phyloP scores from a whole-genome alignment of 306 rosid species.

The Vigna unguiculata region DNA sequence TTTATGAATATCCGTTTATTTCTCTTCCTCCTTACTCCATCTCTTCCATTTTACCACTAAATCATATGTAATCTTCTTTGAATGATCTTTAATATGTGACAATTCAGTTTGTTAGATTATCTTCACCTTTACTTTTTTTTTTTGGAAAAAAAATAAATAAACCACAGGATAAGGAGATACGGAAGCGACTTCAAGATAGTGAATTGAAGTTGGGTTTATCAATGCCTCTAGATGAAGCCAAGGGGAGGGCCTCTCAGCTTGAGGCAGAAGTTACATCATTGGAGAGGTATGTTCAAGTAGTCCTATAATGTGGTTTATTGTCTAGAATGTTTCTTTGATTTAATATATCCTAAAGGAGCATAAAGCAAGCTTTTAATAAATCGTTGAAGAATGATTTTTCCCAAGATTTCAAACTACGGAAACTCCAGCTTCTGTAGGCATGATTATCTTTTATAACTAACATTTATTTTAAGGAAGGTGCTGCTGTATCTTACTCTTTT shows the following conservation, averaged over 20 bases:
- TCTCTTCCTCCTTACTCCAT: conserved; percentile 9
- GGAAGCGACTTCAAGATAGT: conserved; percentile 85
- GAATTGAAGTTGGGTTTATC: conserved; percentile 84
- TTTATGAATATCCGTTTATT: conserved; percentile 9
- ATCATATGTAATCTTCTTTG: conserved; percentile 26
- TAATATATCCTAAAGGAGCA: background rate
- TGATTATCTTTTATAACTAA: conserved; percentile 2
- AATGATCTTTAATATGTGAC: conserved; percentile 1
- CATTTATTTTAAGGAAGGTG: conserved; percentile 18
- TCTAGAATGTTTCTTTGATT: conserved; percentile 4
- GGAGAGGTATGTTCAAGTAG: conserved; percentile 68
- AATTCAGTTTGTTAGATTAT: conserved; percentile 21
- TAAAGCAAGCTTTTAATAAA: conserved; percentile 17
- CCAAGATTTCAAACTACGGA: conserved; percentile 18
- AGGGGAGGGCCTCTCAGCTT: conserved; percentile 81
- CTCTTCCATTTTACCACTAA: conserved; percentile 25
- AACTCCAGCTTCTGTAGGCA: conserved; percentile 21
- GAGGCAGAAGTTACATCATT: conserved; percentile 80
- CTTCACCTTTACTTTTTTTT: conserved; percentile 24
- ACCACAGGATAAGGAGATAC: conserved; percentile 75
- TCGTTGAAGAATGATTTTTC: conserved; percentile 27
- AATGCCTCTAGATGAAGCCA: conserved; percentile 87
- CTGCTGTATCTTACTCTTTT: conserved; percentile 9
- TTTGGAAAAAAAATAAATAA: background rate
- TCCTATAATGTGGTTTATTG: background rate